A percentile compares a stretch with the other conserved stretches of the same genome.
Conservation (phyloP, 129 eudicot species). For the Ambrosia trifida region DNA sequence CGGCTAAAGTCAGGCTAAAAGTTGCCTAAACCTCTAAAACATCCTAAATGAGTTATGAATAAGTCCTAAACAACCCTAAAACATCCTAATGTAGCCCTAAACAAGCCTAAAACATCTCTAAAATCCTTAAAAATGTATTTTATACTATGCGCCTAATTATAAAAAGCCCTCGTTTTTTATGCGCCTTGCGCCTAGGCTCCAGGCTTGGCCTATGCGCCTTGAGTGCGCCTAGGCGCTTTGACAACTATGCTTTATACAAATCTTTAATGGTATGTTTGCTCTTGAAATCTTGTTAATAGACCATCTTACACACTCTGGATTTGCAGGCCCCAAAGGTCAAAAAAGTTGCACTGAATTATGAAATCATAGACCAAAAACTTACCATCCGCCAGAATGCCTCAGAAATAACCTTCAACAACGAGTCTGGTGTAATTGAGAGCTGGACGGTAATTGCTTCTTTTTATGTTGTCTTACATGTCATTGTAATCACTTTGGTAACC, state of each 20-base stretch:
- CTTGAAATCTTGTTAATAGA: conserved; percentile 17
- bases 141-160: too few relatives aligned
- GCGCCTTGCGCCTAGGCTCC: too few relatives aligned
- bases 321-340: conserved; percentile 50
- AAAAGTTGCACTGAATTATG: conserved; percentile 38
- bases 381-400: conserved; percentile 48
- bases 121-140: too few relatives aligned
- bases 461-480: conserved; percentile 6
- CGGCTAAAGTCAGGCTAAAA: too few relatives aligned
- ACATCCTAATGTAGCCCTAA: too few relatives aligned
- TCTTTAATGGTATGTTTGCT: not conserved
- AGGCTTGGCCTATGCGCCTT: too few relatives aligned
- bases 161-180: too few relatives aligned
- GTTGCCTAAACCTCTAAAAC: too few relatives aligned
- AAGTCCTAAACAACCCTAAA: too few relatives aligned
- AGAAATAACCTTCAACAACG: conserved; percentile 61
- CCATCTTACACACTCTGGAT: conserved; percentile 11
- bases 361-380: conserved; percentile 50
- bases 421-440: conserved; percentile 69
- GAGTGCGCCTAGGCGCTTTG: too few relatives aligned
- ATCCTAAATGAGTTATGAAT: too few relatives aligned
- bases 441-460: conserved; percentile 76
- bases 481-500: not conserved
- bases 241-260: not conserved
- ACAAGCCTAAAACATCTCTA: too few relatives aligned